Evolutionary conservation across 495 filamentous ascomycete genomes (phyloP), one percentile per base, ranked within the genome.

Genomic region (Wilcoxina mikolae): DNA sequence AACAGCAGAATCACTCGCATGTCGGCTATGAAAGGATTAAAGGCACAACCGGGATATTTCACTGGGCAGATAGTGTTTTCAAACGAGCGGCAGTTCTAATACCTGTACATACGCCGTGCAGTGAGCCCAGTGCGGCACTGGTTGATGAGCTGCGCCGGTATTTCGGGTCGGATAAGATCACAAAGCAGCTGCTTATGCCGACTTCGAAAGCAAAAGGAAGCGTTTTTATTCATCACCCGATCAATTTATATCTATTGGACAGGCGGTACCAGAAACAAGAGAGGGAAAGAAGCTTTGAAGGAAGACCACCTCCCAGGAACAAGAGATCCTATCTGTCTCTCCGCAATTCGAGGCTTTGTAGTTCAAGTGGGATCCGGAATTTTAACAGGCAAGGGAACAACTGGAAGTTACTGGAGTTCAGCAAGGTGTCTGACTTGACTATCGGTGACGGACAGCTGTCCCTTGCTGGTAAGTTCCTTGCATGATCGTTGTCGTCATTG

Each of bases 331-430:
- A 28, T 25, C 15, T 29, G 22, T 49, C 46, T 7, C 46, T 49
- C 15, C 22, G 46, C 12, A 29, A 29, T 28, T 27, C 46, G 7
- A 9, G 46, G 46, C 46, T 49, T 15, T 27, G 12, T 15, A 49
- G 46, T 20, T 22, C 24, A 5, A 49, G 46, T 20, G 12, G 23
- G 27, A 49, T 49, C 24, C 22, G 46, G 15, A 15, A 28, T 23
- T 18, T 49, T 11, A 49, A 49, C 27, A 49, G 46, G 20, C 5
- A 49, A 11, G 46, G 46, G 22, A 23, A 29, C 9, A 29, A 49
- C 25, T 49, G 46, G 46, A 49, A 49, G 46, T 23, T 49, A 25
- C 25, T 49, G 24, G 46, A 49, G 25, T 49, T 49, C 20, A 46
- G 43, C 43, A 46, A 46, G 7, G 22, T 24, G 43, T 12, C 43